phyloP scores from a whole-genome alignment of 2,329 filamentous ascomycete genomes.

The Sarocladium brachiariae region DNA sequence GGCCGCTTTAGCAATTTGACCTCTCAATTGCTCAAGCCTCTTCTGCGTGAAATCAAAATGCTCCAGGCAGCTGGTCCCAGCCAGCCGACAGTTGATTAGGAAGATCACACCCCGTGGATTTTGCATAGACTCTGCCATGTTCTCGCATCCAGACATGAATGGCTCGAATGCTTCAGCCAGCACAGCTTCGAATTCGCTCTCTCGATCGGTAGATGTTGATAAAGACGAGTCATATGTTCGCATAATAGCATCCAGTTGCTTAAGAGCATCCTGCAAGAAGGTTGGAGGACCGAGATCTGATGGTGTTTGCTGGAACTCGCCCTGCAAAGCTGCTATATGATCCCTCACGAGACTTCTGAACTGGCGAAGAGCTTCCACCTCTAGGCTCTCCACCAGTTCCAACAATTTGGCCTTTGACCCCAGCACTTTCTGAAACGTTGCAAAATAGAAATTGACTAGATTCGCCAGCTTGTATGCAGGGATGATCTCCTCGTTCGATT shows the following conservation, averaged over 20 bases:
- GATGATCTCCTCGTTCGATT: slow-evolving; percentile 85
- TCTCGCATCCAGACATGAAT: slow-evolving; percentile 69
- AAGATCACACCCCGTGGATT: slow-evolving; percentile 61
- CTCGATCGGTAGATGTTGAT: slow-evolving; percentile 48
- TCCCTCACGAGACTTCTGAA: slow-evolving; percentile 79
- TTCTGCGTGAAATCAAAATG: slow-evolving; percentile 57
- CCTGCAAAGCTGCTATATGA: slow-evolving; percentile 67
- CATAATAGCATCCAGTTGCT: slow-evolving; percentile 71
- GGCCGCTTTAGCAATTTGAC: slow-evolving; percentile 47
- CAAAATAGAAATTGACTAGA: slow-evolving; percentile 79
- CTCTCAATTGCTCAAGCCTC: slow-evolving; percentile 48
- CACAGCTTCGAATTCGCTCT: slow-evolving; percentile 67
- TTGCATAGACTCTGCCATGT: slow-evolving; percentile 55
- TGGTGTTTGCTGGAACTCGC: slow-evolving; percentile 62
- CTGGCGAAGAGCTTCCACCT: slow-evolving; percentile 71
- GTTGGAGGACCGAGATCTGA: slow-evolving; percentile 70
- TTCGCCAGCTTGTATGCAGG: slow-evolving; percentile 86
- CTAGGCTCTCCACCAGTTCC: slow-evolving; percentile 59
- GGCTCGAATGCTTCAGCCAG: slow-evolving; percentile 78
- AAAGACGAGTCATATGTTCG: slow-evolving; percentile 82
- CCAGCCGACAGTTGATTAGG: slow-evolving; percentile 62
- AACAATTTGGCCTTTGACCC: slow-evolving; percentile 62
- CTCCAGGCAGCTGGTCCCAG: slow-evolving; percentile 48
- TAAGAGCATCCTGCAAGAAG: slow-evolving; percentile 74
- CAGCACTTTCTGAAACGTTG: slow-evolving; percentile 76